Percentiles rank a stretch among this genome's conserved stretches.
Conservation (phyloP, 495 filamentous ascomycete genomes). For the Corynascus novoguineensis region DNA sequence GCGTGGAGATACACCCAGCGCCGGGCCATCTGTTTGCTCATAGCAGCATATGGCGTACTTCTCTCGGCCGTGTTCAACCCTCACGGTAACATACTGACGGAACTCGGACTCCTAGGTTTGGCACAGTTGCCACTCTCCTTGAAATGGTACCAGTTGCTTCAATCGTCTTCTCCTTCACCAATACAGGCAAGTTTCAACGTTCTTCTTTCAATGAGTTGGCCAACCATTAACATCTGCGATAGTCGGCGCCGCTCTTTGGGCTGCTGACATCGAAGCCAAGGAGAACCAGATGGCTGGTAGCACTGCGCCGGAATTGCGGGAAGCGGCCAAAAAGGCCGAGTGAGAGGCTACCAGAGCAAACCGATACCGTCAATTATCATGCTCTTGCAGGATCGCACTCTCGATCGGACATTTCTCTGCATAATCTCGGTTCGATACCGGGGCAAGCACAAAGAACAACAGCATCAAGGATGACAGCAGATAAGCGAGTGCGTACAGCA, state of each 20-base stretch:
- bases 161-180: conserved; percentile 84
- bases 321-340: conserved; percentile 52
- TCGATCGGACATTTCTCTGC: neutral
- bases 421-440: conserved; percentile 11
- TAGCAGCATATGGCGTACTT: neutral
- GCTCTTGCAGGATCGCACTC: conserved; percentile 19
- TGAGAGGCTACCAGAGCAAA: conserved; percentile 29
- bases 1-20: neutral
- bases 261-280: conserved; percentile 77
- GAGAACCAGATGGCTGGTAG: conserved; percentile 41
- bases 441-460: conserved; percentile 2
- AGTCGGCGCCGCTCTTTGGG: conserved; percentile 89
- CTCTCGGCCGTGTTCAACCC: conserved; percentile 1
- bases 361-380: no score
- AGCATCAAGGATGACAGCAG: conserved; percentile 14
- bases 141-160: conserved; percentile 82
- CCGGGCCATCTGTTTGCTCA: neutral
- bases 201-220: neutral
- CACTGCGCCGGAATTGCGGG: conserved; percentile 50
- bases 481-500: conserved; percentile 23
- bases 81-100: conserved; percentile 6
- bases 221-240: conserved; percentile 19
- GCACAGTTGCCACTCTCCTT: conserved; percentile 65
- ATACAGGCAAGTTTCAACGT: conserved; percentile 51
- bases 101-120: conserved; percentile 57